These are phyloP conservation scores for Dendrobium huoshanense DNA, from an alignment of 106 monocot species.

Conservation along the genomic window DNA sequence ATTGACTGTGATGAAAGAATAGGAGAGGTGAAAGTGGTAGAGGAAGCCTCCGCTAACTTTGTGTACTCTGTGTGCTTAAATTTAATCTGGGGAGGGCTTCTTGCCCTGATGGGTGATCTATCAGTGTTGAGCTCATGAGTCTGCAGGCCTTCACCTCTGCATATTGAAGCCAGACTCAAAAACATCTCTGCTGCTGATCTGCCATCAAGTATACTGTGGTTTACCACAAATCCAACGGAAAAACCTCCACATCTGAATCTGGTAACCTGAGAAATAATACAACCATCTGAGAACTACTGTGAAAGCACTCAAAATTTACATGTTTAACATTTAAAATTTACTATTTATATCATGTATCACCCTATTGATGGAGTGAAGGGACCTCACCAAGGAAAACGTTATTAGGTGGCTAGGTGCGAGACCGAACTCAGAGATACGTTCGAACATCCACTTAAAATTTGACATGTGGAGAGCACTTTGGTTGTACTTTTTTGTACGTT, in stretches of 20 bases:
- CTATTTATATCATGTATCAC: no score
- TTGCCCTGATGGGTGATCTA: slow-evolving; percentile 48
- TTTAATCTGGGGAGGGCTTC: slow-evolving; percentile 55
- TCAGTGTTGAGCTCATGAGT: slow-evolving; percentile 29
- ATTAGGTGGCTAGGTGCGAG: no score
- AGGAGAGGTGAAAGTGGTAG: slow-evolving; percentile 46
- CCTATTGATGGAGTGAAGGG: no score
- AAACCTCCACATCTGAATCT: slow-evolving; percentile 72
- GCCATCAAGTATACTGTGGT: slow-evolving; percentile 75
- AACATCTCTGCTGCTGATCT: slow-evolving; percentile 75
- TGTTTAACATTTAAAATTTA: no score
- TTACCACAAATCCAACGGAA: slow-evolving; percentile 60
- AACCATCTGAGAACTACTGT: not conserved
- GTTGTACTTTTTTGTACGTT: no score
- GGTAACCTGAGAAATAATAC: slow-evolving; percentile 40
- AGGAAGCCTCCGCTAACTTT: slow-evolving; percentile 15
- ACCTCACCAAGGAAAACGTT: no score
- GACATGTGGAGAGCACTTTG: no score
- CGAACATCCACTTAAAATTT: no score
- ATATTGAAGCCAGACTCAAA: slow-evolving; percentile 46
- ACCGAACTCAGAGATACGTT: no score
- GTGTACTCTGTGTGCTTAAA: slow-evolving; percentile 63
- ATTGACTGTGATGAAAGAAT: slow-evolving; percentile 12
- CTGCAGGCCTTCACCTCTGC: slow-evolving; percentile 39
- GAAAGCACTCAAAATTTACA: no score